A percentile compares a stretch with the other conserved stretches of the same genome.
Conservation (phyloP, 2,329 filamentous ascomycete species). For the Epichloe bromicola region DNA sequence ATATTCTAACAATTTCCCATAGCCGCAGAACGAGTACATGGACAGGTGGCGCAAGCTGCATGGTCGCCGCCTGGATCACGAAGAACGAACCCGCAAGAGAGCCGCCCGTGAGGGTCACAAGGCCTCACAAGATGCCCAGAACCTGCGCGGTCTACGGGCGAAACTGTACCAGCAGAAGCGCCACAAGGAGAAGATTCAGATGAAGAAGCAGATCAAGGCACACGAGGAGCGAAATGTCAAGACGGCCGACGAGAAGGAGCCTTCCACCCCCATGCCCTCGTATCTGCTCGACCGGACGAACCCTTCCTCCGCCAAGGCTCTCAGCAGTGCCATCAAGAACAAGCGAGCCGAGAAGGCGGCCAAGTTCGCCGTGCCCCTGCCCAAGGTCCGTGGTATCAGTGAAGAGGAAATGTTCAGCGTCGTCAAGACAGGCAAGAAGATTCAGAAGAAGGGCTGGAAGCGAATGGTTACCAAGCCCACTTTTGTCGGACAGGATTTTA, state of each 20-base stretch:
- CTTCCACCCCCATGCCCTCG: conserved; percentile 69
- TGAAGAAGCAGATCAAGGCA: conserved; percentile 86
- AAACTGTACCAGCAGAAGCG: conserved; percentile 91
- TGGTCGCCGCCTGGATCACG: conserved; percentile 55
- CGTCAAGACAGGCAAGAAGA: conserved; percentile 92
- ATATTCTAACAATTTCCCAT: conserved; percentile 10
- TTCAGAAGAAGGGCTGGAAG: conserved; percentile 71
- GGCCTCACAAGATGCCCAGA: conserved; percentile 81
- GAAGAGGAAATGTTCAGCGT: conserved; percentile 99
- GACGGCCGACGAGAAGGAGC: conserved; percentile 66
- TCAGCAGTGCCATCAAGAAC: conserved; percentile 84
- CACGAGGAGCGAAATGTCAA: conserved; percentile 97
- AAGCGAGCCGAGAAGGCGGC: conserved; percentile 90
- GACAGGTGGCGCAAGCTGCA: conserved; percentile 54
- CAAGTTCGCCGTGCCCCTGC: conserved; percentile 81
- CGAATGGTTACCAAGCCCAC: conserved; percentile 47
- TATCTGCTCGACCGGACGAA: conserved; percentile 81
- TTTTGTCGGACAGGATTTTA: conserved; percentile 88
- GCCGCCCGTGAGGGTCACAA: conserved; percentile 81
- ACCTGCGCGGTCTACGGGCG: conserved; percentile 77
- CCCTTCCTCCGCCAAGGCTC: conserved; percentile 49
- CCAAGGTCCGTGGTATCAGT: conserved; percentile 80
- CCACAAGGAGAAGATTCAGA: conserved; percentile 95
- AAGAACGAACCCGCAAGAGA: conserved; percentile 80
- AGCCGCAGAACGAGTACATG: conserved; percentile 72